Evolutionary conservation across 805 yeast genomes (phyloP).

Genomic region (Kuraishia capsulata): DNA sequence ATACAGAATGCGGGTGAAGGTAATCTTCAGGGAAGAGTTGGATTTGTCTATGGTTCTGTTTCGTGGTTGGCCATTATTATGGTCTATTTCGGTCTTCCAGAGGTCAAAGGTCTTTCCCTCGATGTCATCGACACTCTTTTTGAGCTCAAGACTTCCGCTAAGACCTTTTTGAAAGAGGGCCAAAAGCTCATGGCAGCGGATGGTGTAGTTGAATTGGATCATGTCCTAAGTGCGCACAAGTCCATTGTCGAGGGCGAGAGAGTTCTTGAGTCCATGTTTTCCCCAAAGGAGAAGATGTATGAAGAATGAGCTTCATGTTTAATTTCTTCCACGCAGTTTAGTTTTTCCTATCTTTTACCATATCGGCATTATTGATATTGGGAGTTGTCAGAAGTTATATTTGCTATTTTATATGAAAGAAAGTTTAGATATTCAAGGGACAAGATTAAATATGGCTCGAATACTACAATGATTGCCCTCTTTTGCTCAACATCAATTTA

Average conservation of each 20-base stretch:
- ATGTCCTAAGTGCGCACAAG: background rate
- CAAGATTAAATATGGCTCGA: no score
- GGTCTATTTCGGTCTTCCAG: background rate
- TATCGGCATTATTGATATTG: no score
- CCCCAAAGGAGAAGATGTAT: background rate
- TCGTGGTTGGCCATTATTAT: background rate
- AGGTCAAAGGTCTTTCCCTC: background rate
- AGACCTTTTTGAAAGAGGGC: background rate
- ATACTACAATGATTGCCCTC: no score
- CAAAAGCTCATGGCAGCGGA: background rate
- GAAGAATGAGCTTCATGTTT: no score
- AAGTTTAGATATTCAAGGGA: no score
- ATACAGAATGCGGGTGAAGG: background rate
- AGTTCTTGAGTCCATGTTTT: background rate
- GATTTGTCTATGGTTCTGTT: background rate
- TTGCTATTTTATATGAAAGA: no score
- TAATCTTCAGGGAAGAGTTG: background rate
- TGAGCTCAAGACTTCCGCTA: background rate
- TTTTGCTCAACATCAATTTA: no score
- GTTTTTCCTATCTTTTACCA: no score
- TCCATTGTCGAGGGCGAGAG: background rate
- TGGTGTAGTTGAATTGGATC: background rate
- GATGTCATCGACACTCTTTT: conserved; percentile 1
- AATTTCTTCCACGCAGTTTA: no score
- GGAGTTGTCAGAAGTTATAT: no score